Evolutionary conservation across 1,139 yeast genomes (phyloP), one percentile per base, ranked within the genome.

Genomic region (Ogataea hybrid): DNA sequence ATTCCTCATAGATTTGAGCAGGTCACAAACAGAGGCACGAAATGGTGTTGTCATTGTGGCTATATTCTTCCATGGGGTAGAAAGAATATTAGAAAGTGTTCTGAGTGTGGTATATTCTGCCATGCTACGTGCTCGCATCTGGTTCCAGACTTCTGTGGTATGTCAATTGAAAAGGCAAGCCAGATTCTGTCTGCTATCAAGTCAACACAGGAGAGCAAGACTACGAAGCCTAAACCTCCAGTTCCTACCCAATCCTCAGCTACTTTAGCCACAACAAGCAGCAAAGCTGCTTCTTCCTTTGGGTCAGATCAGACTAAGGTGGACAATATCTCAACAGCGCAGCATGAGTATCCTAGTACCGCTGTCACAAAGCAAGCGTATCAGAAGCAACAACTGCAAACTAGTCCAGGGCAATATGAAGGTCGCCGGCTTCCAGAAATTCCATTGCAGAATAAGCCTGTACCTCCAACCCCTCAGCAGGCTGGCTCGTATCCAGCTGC

Each of bases 21-120:
- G 18, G 77, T 82, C 23, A 77, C 95, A 16, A 92, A 92, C 61
- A 84, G 90, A 68, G 95, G 97, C 56, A 95, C 98, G 5, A 90
- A 90, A 60, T 92, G 98, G 98, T 92, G 98, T 67, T 92, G 97
- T 58, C 98, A 92, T 61, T 92, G 98, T 74, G 98, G 98, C 48
- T 89, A 88, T 61, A 81, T 92, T 42, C 72, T 92, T 51, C 97
- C 98, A 5, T 83, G 96, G 83, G 96, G 97, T 43, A 81, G 83
- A 58, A 89, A 88, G 65, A 89, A 86, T 59, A 95, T 89, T n/a
- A 77, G 96, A 40, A 92, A 89, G 62, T 92, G 98, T 73, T 71
- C 84, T 7, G 98, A 92, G 58, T 92, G 98, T 77, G 95, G 95
- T 31, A 79, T 89, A 22, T 87, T 90, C 82, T 90, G 96, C 58